Conservation (phyloP, 345 rosid species). For the Rhodomyrtus tomentosa region DNA sequence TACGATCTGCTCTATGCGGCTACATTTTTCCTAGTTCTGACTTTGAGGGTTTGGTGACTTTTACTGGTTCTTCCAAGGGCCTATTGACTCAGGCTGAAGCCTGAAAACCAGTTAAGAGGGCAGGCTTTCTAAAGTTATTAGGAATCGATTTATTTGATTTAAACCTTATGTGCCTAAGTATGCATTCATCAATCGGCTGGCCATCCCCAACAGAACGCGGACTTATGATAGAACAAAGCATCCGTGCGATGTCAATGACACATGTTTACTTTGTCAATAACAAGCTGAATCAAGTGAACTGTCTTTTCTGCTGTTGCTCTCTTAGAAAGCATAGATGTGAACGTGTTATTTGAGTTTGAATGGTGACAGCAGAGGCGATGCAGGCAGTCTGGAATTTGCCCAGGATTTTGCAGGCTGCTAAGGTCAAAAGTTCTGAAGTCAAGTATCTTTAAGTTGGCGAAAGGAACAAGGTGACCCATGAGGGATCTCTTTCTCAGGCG, state of each 20-base stretch:
- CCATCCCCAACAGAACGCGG: neutral
- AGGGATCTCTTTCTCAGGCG: neutral
- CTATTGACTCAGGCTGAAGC: neutral
- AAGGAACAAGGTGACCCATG: neutral
- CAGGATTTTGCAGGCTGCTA: neutral
- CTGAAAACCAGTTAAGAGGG: no score
- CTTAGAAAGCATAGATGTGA: neutral
- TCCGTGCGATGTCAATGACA: neutral
- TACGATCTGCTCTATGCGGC: neutral
- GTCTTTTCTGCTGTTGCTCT: neutral
- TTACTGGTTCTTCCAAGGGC: neutral
- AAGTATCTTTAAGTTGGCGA: neutral
- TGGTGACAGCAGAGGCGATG: neutral
- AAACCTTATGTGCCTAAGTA: neutral
- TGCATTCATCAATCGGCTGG: neutral
- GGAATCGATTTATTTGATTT: neutral
- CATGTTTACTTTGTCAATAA: neutral
- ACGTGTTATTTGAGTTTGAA: neutral
- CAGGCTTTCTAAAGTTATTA: neutral
- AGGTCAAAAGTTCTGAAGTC: neutral
- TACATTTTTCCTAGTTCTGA: neutral
- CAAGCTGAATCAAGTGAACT: neutral
- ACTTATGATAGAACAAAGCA: neutral
- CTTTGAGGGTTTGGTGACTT: neutral
- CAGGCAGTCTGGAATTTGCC: neutral